A percentile compares a stretch with the other conserved stretches of the same genome.
These are phyloP conservation scores for Parsonsia alboflavescens DNA, from an alignment of 257 asterid genomes.

Conservation along the genomic window DNA sequence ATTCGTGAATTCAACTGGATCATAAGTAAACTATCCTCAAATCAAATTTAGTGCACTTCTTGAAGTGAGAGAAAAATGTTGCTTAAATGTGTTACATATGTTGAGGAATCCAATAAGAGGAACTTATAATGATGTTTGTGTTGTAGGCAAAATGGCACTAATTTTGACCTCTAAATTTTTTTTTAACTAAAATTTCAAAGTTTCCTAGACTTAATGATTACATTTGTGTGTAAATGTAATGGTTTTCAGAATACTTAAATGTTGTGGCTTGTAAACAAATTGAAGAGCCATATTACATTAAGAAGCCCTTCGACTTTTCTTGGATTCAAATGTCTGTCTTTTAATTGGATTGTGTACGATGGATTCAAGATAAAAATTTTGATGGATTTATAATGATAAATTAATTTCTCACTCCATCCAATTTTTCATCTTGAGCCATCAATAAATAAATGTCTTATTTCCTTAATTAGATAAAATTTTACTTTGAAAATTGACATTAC, in stretches of 20 bases:
- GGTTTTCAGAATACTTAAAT: neutral
- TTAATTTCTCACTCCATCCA: too few relatives aligned
- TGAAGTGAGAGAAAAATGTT: neutral
- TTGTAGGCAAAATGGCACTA: slow-evolving; percentile 18
- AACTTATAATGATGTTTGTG: slow-evolving; percentile 9
- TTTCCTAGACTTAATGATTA: slow-evolving; percentile 5
- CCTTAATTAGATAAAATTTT: too few relatives aligned
- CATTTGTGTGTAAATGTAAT: neutral
- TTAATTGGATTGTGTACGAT: neutral
- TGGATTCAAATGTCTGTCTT: slow-evolving; percentile 50
- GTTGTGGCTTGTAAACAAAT: slow-evolving; percentile 20
- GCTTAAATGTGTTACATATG: neutral
- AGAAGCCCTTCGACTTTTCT: slow-evolving; percentile 31
- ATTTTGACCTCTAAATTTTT: neutral
- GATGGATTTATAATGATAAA: too few relatives aligned
- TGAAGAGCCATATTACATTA: slow-evolving; percentile 19
- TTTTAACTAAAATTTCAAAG: neutral
- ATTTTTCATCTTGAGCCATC: too few relatives aligned
- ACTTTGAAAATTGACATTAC: too few relatives aligned
- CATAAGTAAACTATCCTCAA: too few relatives aligned
- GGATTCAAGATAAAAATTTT: too few relatives aligned
- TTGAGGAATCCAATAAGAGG: slow-evolving; percentile 3
- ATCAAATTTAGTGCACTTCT: neutral
- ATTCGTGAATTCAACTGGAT: too few relatives aligned
- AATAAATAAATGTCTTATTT: too few relatives aligned